Evolutionary conservation across 345 rosid species (phyloP).

Genomic region (Atalantia buxifolia): DNA sequence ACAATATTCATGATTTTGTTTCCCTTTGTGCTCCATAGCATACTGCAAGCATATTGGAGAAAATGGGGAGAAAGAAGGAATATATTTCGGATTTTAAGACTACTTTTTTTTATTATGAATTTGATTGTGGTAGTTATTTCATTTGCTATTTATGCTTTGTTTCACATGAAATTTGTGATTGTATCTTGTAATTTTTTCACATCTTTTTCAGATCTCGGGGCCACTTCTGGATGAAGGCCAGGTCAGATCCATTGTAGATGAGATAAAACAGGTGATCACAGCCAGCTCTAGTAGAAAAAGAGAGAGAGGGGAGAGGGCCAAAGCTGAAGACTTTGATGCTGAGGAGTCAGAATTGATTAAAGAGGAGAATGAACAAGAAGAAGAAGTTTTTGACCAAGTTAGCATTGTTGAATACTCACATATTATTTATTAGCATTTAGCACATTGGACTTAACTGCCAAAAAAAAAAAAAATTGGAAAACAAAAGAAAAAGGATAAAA

Average conservation of each 20-base stretch:
- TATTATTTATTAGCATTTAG: not conserved
- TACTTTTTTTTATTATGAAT: not conserved
- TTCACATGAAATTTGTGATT: not conserved
- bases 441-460: not conserved
- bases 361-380: constrained; percentile 99
- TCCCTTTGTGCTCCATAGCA: not conserved
- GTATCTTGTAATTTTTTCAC: constrained; percentile 7
- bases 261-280: constrained; percentile 86
- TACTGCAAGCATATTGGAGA: not conserved
- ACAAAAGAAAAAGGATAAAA: not conserved
- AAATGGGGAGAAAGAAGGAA: not conserved
- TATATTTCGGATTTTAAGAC: not conserved
- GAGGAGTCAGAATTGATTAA: constrained; percentile 96
- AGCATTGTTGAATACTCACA: constrained; percentile 26
- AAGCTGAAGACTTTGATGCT: constrained; percentile 97
- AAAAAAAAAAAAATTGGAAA: not conserved
- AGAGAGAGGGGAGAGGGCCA: constrained; percentile 90
- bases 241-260: constrained; percentile 90
- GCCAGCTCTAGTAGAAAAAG: constrained; percentile 95
- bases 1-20: not conserved
- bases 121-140: not conserved
- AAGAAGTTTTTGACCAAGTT: constrained; percentile 99
- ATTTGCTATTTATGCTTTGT: not conserved
- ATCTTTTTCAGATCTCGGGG: constrained; percentile 73
- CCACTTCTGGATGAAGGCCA: constrained; percentile 73